phyloP scores from a whole-genome alignment of 148 eudicot genomes.

The Rhododendron mucronatum region DNA sequence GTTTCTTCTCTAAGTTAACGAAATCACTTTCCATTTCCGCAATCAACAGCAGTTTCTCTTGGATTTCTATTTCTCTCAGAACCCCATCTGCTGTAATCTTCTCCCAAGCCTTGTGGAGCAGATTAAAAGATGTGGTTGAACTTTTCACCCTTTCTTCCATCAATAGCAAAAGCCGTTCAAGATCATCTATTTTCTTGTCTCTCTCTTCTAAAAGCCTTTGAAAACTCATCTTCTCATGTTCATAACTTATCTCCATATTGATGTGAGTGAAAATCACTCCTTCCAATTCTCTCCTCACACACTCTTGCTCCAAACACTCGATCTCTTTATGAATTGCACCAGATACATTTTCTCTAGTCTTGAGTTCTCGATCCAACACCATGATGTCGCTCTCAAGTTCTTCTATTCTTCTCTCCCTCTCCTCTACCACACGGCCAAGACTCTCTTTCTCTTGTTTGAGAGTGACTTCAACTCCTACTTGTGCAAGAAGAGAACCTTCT shows the following conservation, averaged over 20 bases:
- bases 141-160: constrained; percentile 31
- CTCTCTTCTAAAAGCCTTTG: constrained; percentile 31
- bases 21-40: constrained; percentile 33
- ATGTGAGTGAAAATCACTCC: constrained; percentile 21
- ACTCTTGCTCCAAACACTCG: constrained; percentile 24
- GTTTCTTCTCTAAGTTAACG: constrained; percentile 10
- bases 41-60: constrained; percentile 31
- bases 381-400: constrained; percentile 43
- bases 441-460: constrained; percentile 50
- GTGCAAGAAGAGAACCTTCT: constrained; percentile 71
- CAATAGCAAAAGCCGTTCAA: constrained; percentile 29
- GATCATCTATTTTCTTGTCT: constrained; percentile 28
- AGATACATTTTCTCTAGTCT: constrained; percentile 10
- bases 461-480: constrained; percentile 53
- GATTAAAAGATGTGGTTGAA: constrained; percentile 23
- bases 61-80: constrained; percentile 38
- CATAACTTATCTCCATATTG: constrained; percentile 15
- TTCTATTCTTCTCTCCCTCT: constrained; percentile 36
- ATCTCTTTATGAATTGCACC: constrained; percentile 13
- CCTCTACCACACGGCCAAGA: constrained; percentile 26
- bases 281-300: constrained; percentile 33
- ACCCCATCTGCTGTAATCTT: constrained; percentile 25
- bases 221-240: constrained; percentile 27
- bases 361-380: constrained; percentile 23
- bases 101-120: constrained; percentile 37